Percentiles rank a stretch among this genome's conserved stretches.
These are phyloP conservation scores for Trichocladium antarcticum DNA, from an alignment of 495 filamentous ascomycete genomes.

Conservation along the genomic window DNA sequence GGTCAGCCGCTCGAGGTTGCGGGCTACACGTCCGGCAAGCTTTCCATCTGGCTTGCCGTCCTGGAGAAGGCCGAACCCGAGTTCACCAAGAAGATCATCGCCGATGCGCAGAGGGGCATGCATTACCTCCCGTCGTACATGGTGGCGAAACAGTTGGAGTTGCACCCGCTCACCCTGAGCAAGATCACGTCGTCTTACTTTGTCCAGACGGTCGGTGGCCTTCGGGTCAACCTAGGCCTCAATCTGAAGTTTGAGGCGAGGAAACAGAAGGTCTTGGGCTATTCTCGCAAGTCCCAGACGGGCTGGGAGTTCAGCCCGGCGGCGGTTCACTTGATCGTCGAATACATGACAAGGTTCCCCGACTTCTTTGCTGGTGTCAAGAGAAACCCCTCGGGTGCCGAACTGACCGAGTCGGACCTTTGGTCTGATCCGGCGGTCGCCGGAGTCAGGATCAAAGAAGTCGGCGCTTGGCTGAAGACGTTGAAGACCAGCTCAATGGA, in stretches of 20 bases:
- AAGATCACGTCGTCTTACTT: constrained; percentile 93
- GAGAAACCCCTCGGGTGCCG: constrained; percentile 43
- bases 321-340: constrained; percentile 62
- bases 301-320: constrained; percentile 95
- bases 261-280: constrained; percentile 92
- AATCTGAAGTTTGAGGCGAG: constrained; percentile 95
- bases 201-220: constrained; percentile 63
- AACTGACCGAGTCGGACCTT: constrained; percentile 63
- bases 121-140: constrained; percentile 78
- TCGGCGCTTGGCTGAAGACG: constrained; percentile 81
- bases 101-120: constrained; percentile 49
- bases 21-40: constrained; percentile 60
- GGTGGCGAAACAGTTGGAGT: constrained; percentile 65
- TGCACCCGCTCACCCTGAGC: constrained; percentile 80
- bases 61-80: constrained; percentile 62
- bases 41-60: constrained; percentile 62
- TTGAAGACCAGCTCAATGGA: constrained; percentile 85
- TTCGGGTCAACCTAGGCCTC: constrained; percentile 75
- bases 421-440: constrained; percentile 59
- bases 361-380: constrained; percentile 86
- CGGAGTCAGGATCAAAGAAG: constrained; percentile 66
- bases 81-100: constrained; percentile 65
- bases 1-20: constrained; percentile 77
- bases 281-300: constrained; percentile 67
- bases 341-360: constrained; percentile 91